Conservation (phyloP, 805 yeast species). For the Cyberlindnera meyerae region DNA sequence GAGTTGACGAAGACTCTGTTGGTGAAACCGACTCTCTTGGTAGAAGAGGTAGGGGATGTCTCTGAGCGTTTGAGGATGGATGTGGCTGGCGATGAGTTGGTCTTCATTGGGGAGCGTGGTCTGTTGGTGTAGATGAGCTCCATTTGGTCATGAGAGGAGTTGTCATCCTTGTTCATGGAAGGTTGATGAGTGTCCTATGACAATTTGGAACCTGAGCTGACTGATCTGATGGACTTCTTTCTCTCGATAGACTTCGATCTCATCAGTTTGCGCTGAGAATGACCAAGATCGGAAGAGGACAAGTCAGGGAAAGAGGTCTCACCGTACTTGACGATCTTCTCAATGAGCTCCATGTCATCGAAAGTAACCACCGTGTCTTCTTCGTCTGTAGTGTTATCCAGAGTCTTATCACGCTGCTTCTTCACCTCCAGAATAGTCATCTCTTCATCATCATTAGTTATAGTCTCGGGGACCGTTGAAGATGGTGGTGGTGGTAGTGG, state of each 20-base stretch:
- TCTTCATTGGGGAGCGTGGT: slow-evolving; percentile 12
- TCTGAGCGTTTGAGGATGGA: too few relatives aligned
- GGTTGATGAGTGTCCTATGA: slow-evolving; percentile 11
- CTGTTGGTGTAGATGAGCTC: slow-evolving; percentile 17
- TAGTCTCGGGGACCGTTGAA: not conserved
- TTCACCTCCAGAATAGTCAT: not conserved
- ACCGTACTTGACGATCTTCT: slow-evolving; percentile 35
- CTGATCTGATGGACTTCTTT: slow-evolving; percentile 30
- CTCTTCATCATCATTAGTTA: not conserved
- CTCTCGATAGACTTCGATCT: slow-evolving; percentile 34
- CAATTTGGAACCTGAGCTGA: slow-evolving; percentile 22
- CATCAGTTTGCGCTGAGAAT: slow-evolving; percentile 26
- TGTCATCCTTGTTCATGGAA: too few relatives aligned
- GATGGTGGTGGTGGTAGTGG: not conserved
- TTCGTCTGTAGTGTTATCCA: slow-evolving; percentile 3
- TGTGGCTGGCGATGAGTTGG: too few relatives aligned
- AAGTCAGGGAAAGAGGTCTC: slow-evolving; percentile 36
- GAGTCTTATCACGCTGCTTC: slow-evolving; percentile 5
- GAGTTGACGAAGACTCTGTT: slow-evolving; percentile 44
- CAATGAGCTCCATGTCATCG: slow-evolving; percentile 34
- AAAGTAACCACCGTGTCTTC: slow-evolving; percentile 19
- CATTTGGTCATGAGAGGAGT: slow-evolving; percentile 4
- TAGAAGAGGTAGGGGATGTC: too few relatives aligned
- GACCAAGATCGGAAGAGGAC: slow-evolving; percentile 27
- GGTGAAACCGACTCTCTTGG: slow-evolving; percentile 39